A percentile compares a stretch with the other conserved stretches of the same genome.
phyloP scores from a whole-genome alignment of 2,329 filamentous ascomycete species.

The Alternaria tenuissima region DNA sequence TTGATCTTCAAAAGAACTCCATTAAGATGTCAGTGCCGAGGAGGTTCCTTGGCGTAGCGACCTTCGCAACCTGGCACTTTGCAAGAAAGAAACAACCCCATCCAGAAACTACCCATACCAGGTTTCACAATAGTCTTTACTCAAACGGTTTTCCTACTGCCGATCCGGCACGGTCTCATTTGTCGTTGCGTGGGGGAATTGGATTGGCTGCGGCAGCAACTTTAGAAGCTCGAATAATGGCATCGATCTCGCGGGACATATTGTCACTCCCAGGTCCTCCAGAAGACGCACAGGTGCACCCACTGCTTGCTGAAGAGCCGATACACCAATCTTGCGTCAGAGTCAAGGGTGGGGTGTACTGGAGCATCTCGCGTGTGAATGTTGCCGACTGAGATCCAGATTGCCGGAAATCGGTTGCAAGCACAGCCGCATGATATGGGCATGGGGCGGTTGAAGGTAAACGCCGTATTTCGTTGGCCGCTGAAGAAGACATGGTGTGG shows the following conservation, averaged over 20 bases:
- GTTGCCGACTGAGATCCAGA: background rate
- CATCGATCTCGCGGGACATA: slow-evolving; percentile 9
- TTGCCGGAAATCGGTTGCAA: background rate
- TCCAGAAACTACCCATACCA: background rate
- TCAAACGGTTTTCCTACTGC: too few species aligned
- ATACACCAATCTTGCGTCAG: slow-evolving; percentile 6
- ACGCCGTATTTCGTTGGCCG: background rate
- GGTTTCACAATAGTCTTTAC: background rate
- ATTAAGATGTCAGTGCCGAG: background rate
- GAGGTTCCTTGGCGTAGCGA: background rate
- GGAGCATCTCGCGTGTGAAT: background rate
- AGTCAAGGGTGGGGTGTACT: background rate
- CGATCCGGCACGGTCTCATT: background rate
- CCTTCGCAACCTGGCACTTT: background rate
- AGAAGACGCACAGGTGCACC: slow-evolving; percentile 10
- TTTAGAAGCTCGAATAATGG: background rate
- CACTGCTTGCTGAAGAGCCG: slow-evolving; percentile 10
- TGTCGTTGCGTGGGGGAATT: background rate
- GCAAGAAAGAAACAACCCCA: background rate
- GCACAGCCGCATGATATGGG: slow-evolving; percentile 7
- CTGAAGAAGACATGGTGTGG: background rate
- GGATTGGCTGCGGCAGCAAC: background rate
- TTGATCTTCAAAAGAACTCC: background rate
- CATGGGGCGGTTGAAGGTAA: background rate
- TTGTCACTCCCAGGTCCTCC: background rate